Evolutionary conservation across 2,329 filamentous ascomycete species (phyloP).

Genomic region (Metarhizium sp.): DNA sequence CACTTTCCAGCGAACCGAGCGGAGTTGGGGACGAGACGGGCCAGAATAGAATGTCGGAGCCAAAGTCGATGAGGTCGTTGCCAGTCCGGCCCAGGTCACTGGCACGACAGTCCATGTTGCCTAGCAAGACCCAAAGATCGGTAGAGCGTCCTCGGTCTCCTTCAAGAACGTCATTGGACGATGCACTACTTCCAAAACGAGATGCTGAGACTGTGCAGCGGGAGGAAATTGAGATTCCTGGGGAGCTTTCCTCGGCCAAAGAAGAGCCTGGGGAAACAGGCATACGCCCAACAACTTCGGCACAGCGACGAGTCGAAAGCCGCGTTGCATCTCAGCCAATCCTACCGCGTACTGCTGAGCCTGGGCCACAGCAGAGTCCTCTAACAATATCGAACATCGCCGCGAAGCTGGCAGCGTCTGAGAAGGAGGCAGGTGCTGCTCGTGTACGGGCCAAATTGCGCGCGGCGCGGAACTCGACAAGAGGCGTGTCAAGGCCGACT

Average conservation of each 20-base stretch:
- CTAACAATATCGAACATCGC: constrained; percentile 53
- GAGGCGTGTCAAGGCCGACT: constrained; percentile 21
- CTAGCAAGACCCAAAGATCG: constrained; percentile 1
- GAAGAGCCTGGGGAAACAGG: neutral
- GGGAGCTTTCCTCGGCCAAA: neutral
- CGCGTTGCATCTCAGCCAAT: neutral
- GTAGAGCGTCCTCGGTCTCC: constrained; percentile 15
- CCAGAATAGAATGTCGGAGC: constrained; percentile 27
- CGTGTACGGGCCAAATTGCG: constrained; percentile 53
- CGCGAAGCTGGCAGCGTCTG: constrained; percentile 54
- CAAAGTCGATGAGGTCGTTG: constrained; percentile 19
- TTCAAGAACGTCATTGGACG: constrained; percentile 23
- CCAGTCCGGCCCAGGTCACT: constrained; percentile 10
- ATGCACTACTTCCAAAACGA: constrained; percentile 20
- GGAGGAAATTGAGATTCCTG: constrained; percentile 2
- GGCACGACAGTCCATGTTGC: constrained; percentile 3
- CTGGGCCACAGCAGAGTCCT: constrained; percentile 39
- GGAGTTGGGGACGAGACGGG: constrained; percentile 38
- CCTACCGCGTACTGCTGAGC: neutral
- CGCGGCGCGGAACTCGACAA: constrained; percentile 33
- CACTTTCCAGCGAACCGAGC: constrained; percentile 32
- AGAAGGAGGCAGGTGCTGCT: constrained; percentile 54
- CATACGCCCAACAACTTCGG: neutral
- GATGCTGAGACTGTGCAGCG: constrained; percentile 7
- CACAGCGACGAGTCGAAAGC: neutral